phyloP scores from a whole-genome alignment of 805 yeast species.

The Dipodascus albidus region DNA sequence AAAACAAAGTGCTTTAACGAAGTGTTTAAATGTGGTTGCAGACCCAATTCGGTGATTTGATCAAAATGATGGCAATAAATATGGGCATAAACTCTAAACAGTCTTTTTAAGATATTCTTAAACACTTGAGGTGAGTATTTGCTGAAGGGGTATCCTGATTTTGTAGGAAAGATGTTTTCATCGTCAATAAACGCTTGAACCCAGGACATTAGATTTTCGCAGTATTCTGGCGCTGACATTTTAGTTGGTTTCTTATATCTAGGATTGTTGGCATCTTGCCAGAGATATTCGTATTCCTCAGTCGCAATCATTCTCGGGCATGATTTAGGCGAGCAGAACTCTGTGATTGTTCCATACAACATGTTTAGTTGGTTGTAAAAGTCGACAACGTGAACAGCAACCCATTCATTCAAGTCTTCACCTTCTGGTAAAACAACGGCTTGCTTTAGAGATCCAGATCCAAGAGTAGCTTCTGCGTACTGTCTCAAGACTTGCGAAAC shows the following conservation, averaged over 20 bases:
- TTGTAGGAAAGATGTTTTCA: slow-evolving; percentile 80
- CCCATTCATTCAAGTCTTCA: slow-evolving; percentile 87
- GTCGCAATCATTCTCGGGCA: slow-evolving; percentile 98
- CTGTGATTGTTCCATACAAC: slow-evolving; percentile 92
- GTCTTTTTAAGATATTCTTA: slow-evolving; percentile 78
- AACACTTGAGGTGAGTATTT: slow-evolving; percentile 68
- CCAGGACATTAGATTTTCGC: slow-evolving; percentile 91
- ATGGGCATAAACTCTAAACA: slow-evolving; percentile 93
- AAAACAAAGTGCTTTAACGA: slow-evolving; percentile 88
- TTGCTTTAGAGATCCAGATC: slow-evolving; percentile 81
- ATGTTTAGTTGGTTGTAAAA: slow-evolving; percentile 92
- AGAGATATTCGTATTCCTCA: slow-evolving; percentile 88
- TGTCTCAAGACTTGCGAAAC: slow-evolving; percentile 42
- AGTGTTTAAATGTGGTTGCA: slow-evolving; percentile 88
- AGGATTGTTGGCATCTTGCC: slow-evolving; percentile 63
- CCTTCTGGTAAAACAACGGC: slow-evolving; percentile 92
- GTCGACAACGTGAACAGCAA: slow-evolving; percentile 96
- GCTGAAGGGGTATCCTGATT: slow-evolving; percentile 86
- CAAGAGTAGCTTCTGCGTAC: slow-evolving; percentile 91
- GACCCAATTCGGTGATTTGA: slow-evolving; percentile 82
- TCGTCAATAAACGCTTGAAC: slow-evolving; percentile 87
- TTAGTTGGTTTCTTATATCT: slow-evolving; percentile 62
- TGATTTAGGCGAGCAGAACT: slow-evolving; percentile 87
- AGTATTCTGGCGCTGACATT: slow-evolving; percentile 89
- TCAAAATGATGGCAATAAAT: slow-evolving; percentile 97